phyloP scores from a whole-genome alignment of 2,329 filamentous ascomycete genomes.

The Aspergillus glaucus region DNA sequence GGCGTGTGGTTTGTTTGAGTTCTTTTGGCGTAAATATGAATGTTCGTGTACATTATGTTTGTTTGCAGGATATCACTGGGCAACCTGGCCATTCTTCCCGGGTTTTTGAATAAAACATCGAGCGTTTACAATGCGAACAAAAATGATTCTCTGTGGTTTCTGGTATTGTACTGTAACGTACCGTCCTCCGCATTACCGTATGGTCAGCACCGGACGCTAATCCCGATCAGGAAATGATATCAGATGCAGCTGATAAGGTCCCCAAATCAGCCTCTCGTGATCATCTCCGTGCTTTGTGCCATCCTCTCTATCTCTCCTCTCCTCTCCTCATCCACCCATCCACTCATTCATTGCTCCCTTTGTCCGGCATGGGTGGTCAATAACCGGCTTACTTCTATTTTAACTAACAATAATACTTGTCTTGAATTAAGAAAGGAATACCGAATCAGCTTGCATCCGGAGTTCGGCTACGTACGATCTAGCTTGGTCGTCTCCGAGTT shows the following conservation, averaged over 20 bases:
- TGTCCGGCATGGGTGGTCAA: constrained; percentile 9
- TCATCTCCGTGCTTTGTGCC: too few species aligned
- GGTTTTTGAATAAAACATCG: background rate
- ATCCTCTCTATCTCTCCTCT: background rate
- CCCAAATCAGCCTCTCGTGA: background rate
- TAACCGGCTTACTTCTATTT: background rate
- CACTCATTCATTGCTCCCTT: background rate
- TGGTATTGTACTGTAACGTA: too few species aligned
- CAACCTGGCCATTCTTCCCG: background rate
- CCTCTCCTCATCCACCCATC: background rate
- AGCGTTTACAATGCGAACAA: background rate
- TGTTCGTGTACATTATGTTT: constrained; percentile 4
- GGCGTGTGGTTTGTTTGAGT: constrained; percentile 5
- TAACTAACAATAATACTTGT: background rate
- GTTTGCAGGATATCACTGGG: background rate
- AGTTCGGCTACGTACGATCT: background rate
- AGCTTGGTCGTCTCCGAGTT: background rate
- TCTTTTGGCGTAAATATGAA: constrained; percentile 14
- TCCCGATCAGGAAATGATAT: too few species aligned
- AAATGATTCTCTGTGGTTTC: too few species aligned
- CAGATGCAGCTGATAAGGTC: constrained; percentile 6
- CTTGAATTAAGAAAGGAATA: background rate
- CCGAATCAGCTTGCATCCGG: background rate
- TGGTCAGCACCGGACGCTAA: too few species aligned
- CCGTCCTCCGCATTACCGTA: too few species aligned